Conservation (phyloP, 2,329 filamentous ascomycete genomes). For the Alternaria rosae region DNA sequence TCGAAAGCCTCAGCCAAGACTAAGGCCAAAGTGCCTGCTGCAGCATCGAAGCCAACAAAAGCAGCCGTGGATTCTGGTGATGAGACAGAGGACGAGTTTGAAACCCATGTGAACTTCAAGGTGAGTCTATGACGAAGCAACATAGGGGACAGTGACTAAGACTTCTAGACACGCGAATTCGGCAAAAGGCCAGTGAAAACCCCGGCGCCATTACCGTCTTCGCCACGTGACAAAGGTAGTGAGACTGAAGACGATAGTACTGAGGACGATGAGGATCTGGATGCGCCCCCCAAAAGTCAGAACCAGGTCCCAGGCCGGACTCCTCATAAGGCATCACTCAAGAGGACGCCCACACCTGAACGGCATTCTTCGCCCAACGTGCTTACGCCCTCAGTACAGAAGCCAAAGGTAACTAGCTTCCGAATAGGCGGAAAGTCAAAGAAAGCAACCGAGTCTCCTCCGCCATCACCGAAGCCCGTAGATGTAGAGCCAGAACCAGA, state of each 20-base stretch:
- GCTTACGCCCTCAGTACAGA: constrained; percentile 9
- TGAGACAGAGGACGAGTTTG: constrained; percentile 49
- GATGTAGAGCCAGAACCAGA: background rate
- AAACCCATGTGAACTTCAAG: constrained; percentile 44
- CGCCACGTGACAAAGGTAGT: background rate
- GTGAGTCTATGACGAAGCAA: constrained; percentile 4
- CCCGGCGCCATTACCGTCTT: background rate
- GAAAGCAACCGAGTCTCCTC: constrained; percentile 5
- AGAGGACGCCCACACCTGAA: constrained; percentile 14
- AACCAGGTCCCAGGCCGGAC: constrained; percentile 14
- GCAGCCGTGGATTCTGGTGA: constrained; percentile 30
- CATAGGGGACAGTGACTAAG: constrained; percentile 1
- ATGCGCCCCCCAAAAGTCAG: constrained; percentile 36
- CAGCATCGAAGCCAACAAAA: constrained; percentile 6
- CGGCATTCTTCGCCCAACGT: constrained; percentile 1
- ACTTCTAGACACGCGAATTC: constrained; percentile 20
- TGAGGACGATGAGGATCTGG: constrained; percentile 48
- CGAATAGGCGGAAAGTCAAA: constrained; percentile 40
- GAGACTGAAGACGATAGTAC: background rate
- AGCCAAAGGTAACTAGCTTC: constrained; percentile 33
- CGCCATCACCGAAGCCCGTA: background rate
- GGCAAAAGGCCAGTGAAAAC: background rate
- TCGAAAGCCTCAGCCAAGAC: constrained; percentile 18
- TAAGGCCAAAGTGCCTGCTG: constrained; percentile 13
- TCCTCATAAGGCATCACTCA: background rate